Percentiles rank a stretch among this genome's conserved stretches.
These are phyloP conservation scores for Alnus rubra DNA, from an alignment of 306 rosid genomes.

Conservation along the genomic window DNA sequence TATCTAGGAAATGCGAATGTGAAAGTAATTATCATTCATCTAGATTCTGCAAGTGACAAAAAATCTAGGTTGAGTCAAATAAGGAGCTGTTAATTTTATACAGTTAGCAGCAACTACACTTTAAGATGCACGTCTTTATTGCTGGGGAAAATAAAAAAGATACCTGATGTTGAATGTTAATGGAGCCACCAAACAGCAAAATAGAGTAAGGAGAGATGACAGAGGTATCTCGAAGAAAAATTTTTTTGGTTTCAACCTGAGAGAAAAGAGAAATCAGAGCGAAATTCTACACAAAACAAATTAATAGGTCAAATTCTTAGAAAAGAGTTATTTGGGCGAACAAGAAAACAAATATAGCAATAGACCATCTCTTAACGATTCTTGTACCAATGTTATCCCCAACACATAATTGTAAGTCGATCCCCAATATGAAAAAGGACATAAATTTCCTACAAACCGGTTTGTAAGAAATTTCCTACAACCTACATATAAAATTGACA, in stretches of 20 bases:
- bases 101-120: background rate
- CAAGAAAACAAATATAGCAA: background rate
- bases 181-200: conserved; percentile 90
- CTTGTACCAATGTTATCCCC: background rate
- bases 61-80: background rate
- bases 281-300: conserved; percentile 14
- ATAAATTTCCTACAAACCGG: no score
- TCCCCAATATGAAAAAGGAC: background rate
- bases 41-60: no score
- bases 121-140: background rate
- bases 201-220: conserved; percentile 90
- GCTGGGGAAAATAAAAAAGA: conserved; percentile 3
- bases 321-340: background rate
- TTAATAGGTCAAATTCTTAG: conserved; percentile 5
- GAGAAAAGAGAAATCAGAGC: conserved; percentile 22
- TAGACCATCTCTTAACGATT: background rate
- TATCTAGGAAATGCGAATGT: no score
- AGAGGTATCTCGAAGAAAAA: conserved; percentile 78
- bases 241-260: conserved; percentile 87
- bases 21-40: no score
- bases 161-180: conserved; percentile 90
- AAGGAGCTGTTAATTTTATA: background rate
- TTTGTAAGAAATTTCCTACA: no score
- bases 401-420: background rate
- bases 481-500: no score